Percentiles rank a stretch among this genome's conserved stretches.
Conservation (phyloP, 148 eudicot species). For the Silene latifolia region DNA sequence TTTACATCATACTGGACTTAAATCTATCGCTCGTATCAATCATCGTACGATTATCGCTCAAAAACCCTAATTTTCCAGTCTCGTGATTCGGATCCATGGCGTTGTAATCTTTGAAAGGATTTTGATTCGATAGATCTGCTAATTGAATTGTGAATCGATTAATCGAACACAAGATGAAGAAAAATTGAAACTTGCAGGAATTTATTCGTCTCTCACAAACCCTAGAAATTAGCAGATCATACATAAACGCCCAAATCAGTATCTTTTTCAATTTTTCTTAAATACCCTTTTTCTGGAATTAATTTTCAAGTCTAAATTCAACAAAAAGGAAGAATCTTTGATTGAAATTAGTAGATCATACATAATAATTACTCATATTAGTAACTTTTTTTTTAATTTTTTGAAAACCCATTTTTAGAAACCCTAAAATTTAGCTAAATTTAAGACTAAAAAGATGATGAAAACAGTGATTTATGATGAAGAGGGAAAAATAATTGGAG, state of each 20-base stretch:
- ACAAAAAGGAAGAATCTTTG: background rate
- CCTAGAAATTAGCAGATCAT: background rate
- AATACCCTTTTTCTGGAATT: background rate
- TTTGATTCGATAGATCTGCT: conserved; percentile 31
- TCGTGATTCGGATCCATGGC: background rate
- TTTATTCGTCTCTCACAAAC: background rate
- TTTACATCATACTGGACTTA: conserved; percentile 11
- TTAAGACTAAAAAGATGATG: conserved; percentile 26
- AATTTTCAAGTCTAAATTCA: background rate
- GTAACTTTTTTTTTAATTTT: no score
- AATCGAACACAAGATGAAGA: conserved; percentile 11
- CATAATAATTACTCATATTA: no score
- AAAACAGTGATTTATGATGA: conserved; percentile 66
- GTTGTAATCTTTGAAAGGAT: background rate
- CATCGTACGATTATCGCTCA: background rate
- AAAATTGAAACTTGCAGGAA: background rate
- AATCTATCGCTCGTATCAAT: background rate
- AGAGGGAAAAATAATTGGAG: conserved; percentile 66
- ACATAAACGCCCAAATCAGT: background rate
- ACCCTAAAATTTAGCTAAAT: no score
- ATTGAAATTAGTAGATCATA: background rate
- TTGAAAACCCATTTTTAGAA: no score
- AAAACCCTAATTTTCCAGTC: conserved; percentile 24
- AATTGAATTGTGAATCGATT: conserved; percentile 10
- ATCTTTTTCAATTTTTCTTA: background rate